Percentiles rank a stretch among this genome's conserved stretches.
Evolutionary conservation across 352 stramenopile species (phyloP).

Genomic region (Pythium angustatum): DNA sequence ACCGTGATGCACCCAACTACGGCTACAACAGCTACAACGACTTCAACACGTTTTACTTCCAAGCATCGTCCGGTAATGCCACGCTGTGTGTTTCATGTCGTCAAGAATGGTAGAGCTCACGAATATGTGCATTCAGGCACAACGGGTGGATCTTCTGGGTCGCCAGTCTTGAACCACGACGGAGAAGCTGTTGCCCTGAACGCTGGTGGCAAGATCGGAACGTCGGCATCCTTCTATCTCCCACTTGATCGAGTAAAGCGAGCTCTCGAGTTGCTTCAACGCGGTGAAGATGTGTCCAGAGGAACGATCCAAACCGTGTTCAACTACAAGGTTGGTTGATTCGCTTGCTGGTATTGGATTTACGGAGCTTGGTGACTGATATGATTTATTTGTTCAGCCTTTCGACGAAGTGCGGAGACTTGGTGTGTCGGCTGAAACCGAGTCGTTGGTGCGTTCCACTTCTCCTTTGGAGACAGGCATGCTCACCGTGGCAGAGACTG

Average conservation of each 20-base stretch:
- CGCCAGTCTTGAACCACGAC: slow-evolving; percentile 85
- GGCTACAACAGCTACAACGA: slow-evolving; percentile 92
- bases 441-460: slow-evolving; percentile 70
- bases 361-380: no score
- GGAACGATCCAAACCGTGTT: slow-evolving; percentile 91
- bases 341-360: no score
- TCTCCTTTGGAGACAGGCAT: slow-evolving; percentile 89
- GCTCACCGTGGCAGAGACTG: slow-evolving; percentile 87
- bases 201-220: slow-evolving; percentile 86
- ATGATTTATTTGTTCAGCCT: slow-evolving; percentile 41
- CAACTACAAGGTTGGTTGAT: slow-evolving; percentile 74
- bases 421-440: slow-evolving; percentile 73
- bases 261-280: slow-evolving; percentile 81
- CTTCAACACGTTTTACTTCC: slow-evolving; percentile 95
- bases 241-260: slow-evolving; percentile 88
- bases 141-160: slow-evolving; percentile 87
- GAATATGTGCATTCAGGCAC: slow-evolving; percentile 36
- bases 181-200: slow-evolving; percentile 91
- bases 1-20: slow-evolving; percentile 90
- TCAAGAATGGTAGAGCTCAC: background rate
- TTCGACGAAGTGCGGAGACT: slow-evolving; percentile 91
- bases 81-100: background rate
- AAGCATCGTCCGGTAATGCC: slow-evolving; percentile 81
- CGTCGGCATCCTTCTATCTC: slow-evolving; percentile 90
- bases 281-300: slow-evolving; percentile 66